Conservation (phyloP, 805 yeast species). For the Starmerella sp. region DNA sequence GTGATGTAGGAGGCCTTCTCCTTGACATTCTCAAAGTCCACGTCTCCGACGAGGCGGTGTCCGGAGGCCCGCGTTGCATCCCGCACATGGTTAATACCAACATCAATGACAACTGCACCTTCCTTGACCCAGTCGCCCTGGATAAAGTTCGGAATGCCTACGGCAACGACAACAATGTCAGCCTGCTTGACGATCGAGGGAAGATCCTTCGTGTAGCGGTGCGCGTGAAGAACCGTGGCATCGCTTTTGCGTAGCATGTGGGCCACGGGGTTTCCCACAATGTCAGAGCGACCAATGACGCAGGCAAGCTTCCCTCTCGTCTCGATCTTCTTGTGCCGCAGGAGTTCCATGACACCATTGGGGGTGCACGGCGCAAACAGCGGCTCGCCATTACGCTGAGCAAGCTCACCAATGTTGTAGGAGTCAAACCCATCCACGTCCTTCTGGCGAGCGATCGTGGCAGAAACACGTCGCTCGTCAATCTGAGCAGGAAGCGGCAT, state of each 20-base stretch:
- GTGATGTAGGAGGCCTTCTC: slow-evolving; percentile 59
- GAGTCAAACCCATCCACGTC: slow-evolving; percentile 95
- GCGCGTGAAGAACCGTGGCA: slow-evolving; percentile 78
- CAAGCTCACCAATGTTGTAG: slow-evolving; percentile 77
- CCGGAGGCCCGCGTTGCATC: slow-evolving; percentile 71
- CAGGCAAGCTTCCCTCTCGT: slow-evolving; percentile 73
- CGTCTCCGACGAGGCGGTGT: slow-evolving; percentile 81
- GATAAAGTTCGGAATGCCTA: slow-evolving; percentile 74
- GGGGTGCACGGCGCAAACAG: slow-evolving; percentile 91
- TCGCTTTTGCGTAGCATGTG: slow-evolving; percentile 68
- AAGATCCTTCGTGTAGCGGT: slow-evolving; percentile 58
- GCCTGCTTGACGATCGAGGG: slow-evolving; percentile 52
- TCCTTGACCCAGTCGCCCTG: slow-evolving; percentile 79
- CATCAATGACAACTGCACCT: slow-evolving; percentile 86
- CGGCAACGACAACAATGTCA: slow-evolving; percentile 88
- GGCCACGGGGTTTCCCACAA: slow-evolving; percentile 90
- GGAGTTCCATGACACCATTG: slow-evolving; percentile 73
- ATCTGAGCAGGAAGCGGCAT: slow-evolving; percentile 77
- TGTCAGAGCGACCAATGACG: slow-evolving; percentile 92
- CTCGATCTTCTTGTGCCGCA: slow-evolving; percentile 53
- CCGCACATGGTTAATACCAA: slow-evolving; percentile 81
- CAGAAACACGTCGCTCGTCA: slow-evolving; percentile 67
- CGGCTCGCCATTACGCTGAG: slow-evolving; percentile 78
- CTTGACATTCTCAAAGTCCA: slow-evolving; percentile 57
- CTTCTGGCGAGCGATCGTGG: slow-evolving; percentile 66